A percentile compares a stretch with the other conserved stretches of the same genome.
These are phyloP conservation scores for Talaromyces amestolkiae DNA, from an alignment of 2,329 filamentous ascomycete species.

Conservation along the genomic window DNA sequence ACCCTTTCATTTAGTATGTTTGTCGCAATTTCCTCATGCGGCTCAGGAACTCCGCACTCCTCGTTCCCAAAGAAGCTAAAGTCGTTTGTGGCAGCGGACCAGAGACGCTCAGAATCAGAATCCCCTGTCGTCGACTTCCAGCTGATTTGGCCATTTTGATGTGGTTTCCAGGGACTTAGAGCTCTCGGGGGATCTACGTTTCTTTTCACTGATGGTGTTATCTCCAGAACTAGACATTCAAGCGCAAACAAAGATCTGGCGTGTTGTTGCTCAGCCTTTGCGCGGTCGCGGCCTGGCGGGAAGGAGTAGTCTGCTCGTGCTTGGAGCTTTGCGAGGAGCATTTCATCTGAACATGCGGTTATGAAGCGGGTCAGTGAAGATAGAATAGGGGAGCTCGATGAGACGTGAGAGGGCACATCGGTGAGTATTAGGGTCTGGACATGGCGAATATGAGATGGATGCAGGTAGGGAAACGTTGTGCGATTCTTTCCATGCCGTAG, in stretches of 20 bases:
- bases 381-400: conserved; percentile 42
- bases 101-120: conserved; percentile 58
- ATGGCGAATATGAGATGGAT: conserved; percentile 56
- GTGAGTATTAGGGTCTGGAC: conserved; percentile 57
- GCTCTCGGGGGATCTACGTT: conserved; percentile 20
- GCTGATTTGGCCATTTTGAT: conserved; percentile 47
- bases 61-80: conserved; percentile 62
- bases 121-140: conserved; percentile 59
- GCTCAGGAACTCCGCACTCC: conserved; percentile 48
- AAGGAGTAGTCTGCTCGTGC: conserved; percentile 58
- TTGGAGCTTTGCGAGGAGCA: conserved; percentile 51
- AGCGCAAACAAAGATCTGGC: conserved; percentile 55
- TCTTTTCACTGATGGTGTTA: conserved; percentile 36
- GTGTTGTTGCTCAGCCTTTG: conserved; percentile 49
- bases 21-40: conserved; percentile 44
- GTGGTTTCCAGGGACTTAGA: conserved; percentile 38
- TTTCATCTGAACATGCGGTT: conserved; percentile 56
- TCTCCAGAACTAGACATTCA: conserved; percentile 56
- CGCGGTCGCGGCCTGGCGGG: conserved; percentile 55
- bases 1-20: conserved; percentile 45
- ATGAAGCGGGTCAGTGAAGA: conserved; percentile 54
- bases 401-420: conserved; percentile 51
- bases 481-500: conserved; percentile 25
- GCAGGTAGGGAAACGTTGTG: conserved; percentile 40
- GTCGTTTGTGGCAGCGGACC: conserved; percentile 58